phyloP scores from a whole-genome alignment of 129 eudicot species.

The Flaveria linearis region DNA sequence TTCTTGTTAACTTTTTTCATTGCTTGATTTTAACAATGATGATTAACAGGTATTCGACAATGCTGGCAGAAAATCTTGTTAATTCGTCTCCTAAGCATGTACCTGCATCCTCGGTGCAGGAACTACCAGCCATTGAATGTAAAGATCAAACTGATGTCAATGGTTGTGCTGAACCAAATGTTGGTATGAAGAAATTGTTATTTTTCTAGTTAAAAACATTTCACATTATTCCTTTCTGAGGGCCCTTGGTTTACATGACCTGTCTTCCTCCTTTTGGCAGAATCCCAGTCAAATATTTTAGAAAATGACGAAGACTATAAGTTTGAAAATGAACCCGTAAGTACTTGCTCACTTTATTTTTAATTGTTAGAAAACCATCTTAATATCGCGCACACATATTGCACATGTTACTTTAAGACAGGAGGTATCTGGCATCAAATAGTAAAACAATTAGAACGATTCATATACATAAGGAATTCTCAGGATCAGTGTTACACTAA shows the following conservation, averaged over 20 bases:
- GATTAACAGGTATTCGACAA: conserved; percentile 79
- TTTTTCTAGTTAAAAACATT: neutral
- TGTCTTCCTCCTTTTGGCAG: conserved; percentile 38
- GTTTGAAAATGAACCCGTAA: conserved; percentile 73
- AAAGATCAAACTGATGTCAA: conserved; percentile 42
- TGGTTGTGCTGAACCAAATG: conserved; percentile 34
- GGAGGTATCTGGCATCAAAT: neutral
- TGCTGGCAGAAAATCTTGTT: conserved; percentile 97
- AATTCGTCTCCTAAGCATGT: conserved; percentile 47
- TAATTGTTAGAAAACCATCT: conserved; percentile 2
- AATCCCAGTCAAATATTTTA: conserved; percentile 49
- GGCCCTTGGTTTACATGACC: neutral
- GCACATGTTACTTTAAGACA: neutral
- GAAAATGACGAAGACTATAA: conserved; percentile 73
- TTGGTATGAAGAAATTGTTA: conserved; percentile 39
- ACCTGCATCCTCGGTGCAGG: conserved; percentile 37
- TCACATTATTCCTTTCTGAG: neutral
- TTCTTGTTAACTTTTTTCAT: neutral
- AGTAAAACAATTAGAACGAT: neutral
- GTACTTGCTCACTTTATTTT: conserved; percentile 30
- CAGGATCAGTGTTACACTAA: neutral
- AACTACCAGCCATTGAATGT: conserved; percentile 42
- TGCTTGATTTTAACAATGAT: conserved; percentile 20
- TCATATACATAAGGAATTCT: neutral
- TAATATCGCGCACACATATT: neutral